Evolutionary conservation across 2,329 filamentous ascomycete species (phyloP).

Genomic region (Paecilomyces sp.): DNA sequence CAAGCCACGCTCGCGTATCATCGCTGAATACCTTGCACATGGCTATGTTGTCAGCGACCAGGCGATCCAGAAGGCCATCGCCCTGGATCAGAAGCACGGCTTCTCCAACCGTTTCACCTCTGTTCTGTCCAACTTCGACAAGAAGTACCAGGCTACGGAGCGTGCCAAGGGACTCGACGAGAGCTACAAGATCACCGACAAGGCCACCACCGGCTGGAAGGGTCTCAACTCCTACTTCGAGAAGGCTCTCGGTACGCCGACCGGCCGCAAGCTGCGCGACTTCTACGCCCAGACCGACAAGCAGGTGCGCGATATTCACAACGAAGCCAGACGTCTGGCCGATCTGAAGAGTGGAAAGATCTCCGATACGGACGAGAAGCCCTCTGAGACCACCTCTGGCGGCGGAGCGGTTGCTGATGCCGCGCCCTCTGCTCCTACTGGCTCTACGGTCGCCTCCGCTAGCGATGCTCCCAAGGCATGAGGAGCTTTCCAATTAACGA

Average conservation of each 20-base stretch:
- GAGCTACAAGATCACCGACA: constrained; percentile 72
- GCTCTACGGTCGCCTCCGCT: background rate
- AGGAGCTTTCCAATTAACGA: background rate
- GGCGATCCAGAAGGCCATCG: constrained; percentile 74
- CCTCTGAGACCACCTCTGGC: constrained; percentile 35
- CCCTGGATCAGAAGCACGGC: constrained; percentile 83
- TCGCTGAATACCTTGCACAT: constrained; percentile 94
- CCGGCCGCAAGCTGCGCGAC: constrained; percentile 75
- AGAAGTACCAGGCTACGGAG: constrained; percentile 80
- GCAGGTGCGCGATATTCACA: constrained; percentile 90
- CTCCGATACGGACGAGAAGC: constrained; percentile 27
- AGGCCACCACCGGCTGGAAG: constrained; percentile 59
- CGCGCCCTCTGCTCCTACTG: background rate
- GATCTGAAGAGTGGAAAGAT: constrained; percentile 65
- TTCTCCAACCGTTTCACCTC: constrained; percentile 72
- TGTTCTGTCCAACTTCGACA: constrained; percentile 70
- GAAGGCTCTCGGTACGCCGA: constrained; percentile 79
- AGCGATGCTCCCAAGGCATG: background rate
- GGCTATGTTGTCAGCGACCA: constrained; percentile 77
- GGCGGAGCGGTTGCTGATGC: constrained; percentile 23
- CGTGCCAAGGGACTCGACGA: constrained; percentile 77
- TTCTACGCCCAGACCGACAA: constrained; percentile 83
- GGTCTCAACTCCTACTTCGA: constrained; percentile 87
- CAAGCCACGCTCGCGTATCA: constrained; percentile 87
- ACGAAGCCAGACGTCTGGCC: constrained; percentile 79